Conservation (phyloP, 2,329 filamentous ascomycete genomes). For the Aspergillus brunneoviolaceus region DNA sequence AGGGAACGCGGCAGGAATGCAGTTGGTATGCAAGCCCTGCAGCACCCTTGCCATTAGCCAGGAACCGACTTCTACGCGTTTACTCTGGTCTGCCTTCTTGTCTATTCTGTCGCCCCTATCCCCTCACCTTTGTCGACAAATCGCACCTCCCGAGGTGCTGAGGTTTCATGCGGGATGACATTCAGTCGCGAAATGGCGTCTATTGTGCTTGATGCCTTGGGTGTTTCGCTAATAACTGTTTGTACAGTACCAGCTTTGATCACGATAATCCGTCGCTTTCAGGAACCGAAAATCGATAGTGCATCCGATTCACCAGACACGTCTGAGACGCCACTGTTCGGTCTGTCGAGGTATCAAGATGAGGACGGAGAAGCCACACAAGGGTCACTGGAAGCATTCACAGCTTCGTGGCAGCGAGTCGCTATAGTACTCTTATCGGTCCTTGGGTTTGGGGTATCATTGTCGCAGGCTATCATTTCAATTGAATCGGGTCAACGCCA, state of each 20-base stretch:
- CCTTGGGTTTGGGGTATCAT: slow-evolving; percentile 56
- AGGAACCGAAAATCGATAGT: slow-evolving; percentile 8
- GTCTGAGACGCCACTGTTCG: slow-evolving; percentile 12
- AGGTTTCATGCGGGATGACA: slow-evolving; percentile 20
- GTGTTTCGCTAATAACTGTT: slow-evolving; percentile 24
- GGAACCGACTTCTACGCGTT: neutral
- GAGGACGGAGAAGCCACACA: slow-evolving; percentile 67
- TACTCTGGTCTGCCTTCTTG: neutral
- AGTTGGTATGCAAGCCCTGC: slow-evolving; percentile 3
- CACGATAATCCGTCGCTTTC: slow-evolving; percentile 22
- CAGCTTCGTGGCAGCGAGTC: slow-evolving; percentile 58
- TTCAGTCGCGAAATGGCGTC: slow-evolving; percentile 20
- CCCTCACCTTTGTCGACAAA: neutral
- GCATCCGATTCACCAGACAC: slow-evolving; percentile 18
- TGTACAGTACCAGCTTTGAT: slow-evolving; percentile 28
- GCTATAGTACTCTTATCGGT: slow-evolving; percentile 56
- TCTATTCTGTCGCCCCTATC: neutral
- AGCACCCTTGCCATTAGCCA: neutral
- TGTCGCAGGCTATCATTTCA: slow-evolving; percentile 57
- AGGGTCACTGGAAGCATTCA: slow-evolving; percentile 63
- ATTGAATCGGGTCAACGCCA: slow-evolving; percentile 29
- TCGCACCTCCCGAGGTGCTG: neutral
- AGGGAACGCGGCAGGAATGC: slow-evolving; percentile 6
- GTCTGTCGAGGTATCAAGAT: slow-evolving; percentile 60
- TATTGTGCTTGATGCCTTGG: slow-evolving; percentile 24